Conservation (phyloP, 2,329 filamentous ascomycete species). For the Raffaelea deltoideospora region DNA sequence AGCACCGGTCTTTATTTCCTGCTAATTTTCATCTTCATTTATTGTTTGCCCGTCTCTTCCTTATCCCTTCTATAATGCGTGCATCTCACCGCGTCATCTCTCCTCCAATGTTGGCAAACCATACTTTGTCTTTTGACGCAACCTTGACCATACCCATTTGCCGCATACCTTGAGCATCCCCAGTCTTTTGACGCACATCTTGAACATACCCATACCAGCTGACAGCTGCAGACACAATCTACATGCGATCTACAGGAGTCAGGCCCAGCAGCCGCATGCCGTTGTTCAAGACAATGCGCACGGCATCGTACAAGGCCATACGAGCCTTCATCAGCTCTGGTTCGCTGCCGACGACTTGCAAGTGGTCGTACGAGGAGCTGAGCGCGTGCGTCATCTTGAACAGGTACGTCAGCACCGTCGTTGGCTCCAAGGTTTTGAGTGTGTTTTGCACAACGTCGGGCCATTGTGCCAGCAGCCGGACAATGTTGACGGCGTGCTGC, state of each 20-base stretch:
- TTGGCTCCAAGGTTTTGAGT: slow-evolving; percentile 63
- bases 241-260: slow-evolving; percentile 52
- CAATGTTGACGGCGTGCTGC: slow-evolving; percentile 55
- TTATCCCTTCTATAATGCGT: too few species aligned
- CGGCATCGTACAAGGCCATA: slow-evolving; percentile 64
- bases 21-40: neutral
- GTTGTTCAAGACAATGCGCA: slow-evolving; percentile 62
- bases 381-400: slow-evolving; percentile 78
- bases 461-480: slow-evolving; percentile 67
- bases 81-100: too few species aligned
- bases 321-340: slow-evolving; percentile 54
- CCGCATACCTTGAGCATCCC: too few species aligned
- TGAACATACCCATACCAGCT: too few species aligned
- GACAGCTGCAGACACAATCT: too few species aligned
- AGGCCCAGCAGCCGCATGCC: slow-evolving; percentile 72
- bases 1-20: neutral
- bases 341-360: slow-evolving; percentile 71
- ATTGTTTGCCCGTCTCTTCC: neutral
- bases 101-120: too few species aligned
- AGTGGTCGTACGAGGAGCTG: slow-evolving; percentile 66
- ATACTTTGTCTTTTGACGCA: too few species aligned
- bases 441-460: slow-evolving; percentile 77
- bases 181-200: neutral
- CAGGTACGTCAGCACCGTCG: slow-evolving; percentile 41
- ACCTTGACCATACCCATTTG: too few species aligned